phyloP scores from a whole-genome alignment of 139 green algal species.

The Tetradesmus lagerheimii region DNA sequence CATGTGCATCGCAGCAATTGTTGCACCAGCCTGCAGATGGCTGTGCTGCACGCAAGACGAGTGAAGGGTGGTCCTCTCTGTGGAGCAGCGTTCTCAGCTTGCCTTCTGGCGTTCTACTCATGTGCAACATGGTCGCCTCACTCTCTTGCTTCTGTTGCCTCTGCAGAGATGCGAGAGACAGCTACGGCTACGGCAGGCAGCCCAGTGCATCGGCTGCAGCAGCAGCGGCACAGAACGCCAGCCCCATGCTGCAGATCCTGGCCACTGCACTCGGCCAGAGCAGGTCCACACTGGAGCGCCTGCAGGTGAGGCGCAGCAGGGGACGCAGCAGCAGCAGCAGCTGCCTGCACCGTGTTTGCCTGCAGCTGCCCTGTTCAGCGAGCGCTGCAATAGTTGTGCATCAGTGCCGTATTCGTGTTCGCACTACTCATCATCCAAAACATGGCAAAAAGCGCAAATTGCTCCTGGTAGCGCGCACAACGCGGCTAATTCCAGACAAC shows the following conservation, averaged over 20 bases:
- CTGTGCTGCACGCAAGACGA: too few relatives aligned
- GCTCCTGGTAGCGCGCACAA: too few relatives aligned
- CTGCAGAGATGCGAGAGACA: neutral
- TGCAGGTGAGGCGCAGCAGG: neutral
- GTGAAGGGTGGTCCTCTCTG: too few relatives aligned
- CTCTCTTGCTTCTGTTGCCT: too few relatives aligned
- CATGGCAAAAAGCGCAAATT: too few relatives aligned
- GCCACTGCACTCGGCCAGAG: constrained; percentile 33
- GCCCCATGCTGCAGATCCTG: constrained; percentile 30
- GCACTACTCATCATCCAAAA: too few relatives aligned
- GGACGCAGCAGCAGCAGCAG: neutral
- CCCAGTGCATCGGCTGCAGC: neutral
- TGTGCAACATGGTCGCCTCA: too few relatives aligned
- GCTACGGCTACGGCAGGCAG: neutral
- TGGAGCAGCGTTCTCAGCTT: too few relatives aligned
- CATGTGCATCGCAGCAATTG: neutral
- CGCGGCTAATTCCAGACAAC: too few relatives aligned
- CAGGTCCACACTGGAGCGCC: constrained; percentile 23
- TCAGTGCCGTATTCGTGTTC: too few relatives aligned
- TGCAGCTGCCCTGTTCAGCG: neutral
- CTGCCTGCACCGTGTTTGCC: neutral
- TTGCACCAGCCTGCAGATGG: neutral
- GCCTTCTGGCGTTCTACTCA: too few relatives aligned
- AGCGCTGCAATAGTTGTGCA: too few relatives aligned
- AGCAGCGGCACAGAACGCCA: neutral